Percentiles rank a stretch among this genome's conserved stretches.
Evolutionary conservation across 2,329 filamentous ascomycete species (phyloP).

Genomic region (Fusarium aywerte): DNA sequence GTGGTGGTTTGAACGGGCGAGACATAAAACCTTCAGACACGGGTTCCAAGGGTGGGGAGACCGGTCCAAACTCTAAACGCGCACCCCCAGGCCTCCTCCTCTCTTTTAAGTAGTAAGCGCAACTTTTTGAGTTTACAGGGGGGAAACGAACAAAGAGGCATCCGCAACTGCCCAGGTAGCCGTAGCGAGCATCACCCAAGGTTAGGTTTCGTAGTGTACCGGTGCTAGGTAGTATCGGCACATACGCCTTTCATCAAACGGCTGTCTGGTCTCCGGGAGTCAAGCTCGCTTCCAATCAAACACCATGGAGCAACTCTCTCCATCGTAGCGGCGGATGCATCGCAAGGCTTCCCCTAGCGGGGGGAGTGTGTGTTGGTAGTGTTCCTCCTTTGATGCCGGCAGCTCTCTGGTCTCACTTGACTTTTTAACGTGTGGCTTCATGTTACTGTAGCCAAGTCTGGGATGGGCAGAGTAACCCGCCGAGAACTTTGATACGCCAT

Average conservation of each 20-base stretch:
- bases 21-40: background rate
- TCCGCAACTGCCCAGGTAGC: background rate
- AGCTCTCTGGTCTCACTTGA: background rate
- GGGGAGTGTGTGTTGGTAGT: background rate
- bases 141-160: background rate
- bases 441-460: no score
- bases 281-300: slow-evolving; percentile 16
- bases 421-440: no score
- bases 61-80: slow-evolving; percentile 12
- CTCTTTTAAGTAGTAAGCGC: background rate
- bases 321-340: slow-evolving; percentile 22
- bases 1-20: background rate
- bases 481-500: slow-evolving; percentile 9
- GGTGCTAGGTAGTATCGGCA: slow-evolving; percentile 21
- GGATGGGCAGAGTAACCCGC: slow-evolving; percentile 5
- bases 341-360: slow-evolving; percentile 32
- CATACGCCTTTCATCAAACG: slow-evolving; percentile 24
- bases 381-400: background rate
- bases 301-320: slow-evolving; percentile 5
- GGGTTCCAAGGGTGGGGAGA: background rate
- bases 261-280: slow-evolving; percentile 14
- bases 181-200: background rate
- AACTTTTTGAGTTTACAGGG: slow-evolving; percentile 20
- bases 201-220: background rate
- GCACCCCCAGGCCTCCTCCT: slow-evolving; percentile 2